Percentiles rank a stretch among this genome's conserved stretches.
These are phyloP conservation scores for Lasiosphaeria hispida DNA, from an alignment of 495 filamentous ascomycete species.

Conservation along the genomic window DNA sequence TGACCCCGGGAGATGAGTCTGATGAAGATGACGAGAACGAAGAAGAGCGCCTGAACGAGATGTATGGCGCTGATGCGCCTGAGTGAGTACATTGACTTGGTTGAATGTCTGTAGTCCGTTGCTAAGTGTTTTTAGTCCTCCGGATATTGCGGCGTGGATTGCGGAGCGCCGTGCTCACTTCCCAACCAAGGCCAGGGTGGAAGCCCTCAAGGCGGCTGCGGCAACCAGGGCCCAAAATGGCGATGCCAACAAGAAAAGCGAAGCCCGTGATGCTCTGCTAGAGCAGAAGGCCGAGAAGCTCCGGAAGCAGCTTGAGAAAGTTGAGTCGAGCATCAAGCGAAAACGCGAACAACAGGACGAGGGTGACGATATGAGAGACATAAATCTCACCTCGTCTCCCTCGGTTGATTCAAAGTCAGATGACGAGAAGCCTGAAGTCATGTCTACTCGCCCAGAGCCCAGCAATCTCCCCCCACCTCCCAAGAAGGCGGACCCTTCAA, in stretches of 20 bases:
- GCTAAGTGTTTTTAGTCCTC: constrained; percentile 41
- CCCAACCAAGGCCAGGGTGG: constrained; percentile 67
- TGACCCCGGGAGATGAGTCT: constrained; percentile 71
- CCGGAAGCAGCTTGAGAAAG: constrained; percentile 48
- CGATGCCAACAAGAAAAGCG: constrained; percentile 29
- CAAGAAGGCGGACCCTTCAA: constrained; percentile 49
- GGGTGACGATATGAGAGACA: constrained; percentile 53
- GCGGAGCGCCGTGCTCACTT: constrained; percentile 74
- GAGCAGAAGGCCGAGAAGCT: constrained; percentile 51
- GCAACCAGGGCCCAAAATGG: constrained; percentile 21
- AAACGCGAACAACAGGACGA: constrained; percentile 57
- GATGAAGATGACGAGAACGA: constrained; percentile 74
- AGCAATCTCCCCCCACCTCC: constrained; percentile 39
- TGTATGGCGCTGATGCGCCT: constrained; percentile 44
- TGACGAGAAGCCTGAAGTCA: constrained; percentile 50
- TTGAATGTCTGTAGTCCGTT: neutral
- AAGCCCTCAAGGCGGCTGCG: constrained; percentile 45
- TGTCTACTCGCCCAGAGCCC: constrained; percentile 40
- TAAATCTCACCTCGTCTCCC: constrained; percentile 36
- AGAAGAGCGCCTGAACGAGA: constrained; percentile 68
- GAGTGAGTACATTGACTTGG: constrained; percentile 45
- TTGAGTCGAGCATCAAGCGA: constrained; percentile 54
- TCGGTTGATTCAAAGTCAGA: constrained; percentile 39
- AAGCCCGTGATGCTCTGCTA: constrained; percentile 20
- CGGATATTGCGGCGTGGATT: constrained; percentile 77